These are phyloP conservation scores for Gonium pectorale DNA, from an alignment of 139 green algal genomes.

Conservation along the genomic window DNA sequence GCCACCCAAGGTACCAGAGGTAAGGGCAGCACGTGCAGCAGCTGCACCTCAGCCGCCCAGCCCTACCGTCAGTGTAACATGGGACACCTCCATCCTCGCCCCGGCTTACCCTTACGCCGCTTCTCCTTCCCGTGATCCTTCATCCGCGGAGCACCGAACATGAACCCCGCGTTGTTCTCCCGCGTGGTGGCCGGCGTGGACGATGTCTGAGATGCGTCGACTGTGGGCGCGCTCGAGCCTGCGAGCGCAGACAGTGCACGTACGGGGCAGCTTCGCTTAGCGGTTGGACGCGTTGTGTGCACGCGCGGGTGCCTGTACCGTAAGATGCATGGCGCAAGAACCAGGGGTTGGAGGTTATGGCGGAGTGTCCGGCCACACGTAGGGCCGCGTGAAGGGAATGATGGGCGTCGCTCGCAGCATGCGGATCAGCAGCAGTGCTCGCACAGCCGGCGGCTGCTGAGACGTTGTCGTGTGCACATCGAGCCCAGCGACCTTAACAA, in stretches of 20 bases:
- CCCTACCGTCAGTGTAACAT: not conserved
- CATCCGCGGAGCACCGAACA: conserved; percentile 21
- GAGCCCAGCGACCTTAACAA: too few relatives aligned
- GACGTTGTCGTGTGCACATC: too few relatives aligned
- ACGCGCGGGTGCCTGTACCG: too few relatives aligned
- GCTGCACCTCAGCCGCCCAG: not conserved
- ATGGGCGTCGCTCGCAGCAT: too few relatives aligned
- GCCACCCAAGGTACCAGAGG: not conserved
- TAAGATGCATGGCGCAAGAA: not conserved
- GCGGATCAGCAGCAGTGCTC: not conserved
- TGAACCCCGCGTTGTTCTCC: conserved; percentile 3
- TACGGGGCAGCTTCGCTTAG: not conserved
- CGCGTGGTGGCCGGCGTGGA: not conserved
- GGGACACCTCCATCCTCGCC: not conserved
- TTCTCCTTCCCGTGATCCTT: conserved; percentile 19
- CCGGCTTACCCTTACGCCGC: not conserved
- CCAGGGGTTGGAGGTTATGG: not conserved
- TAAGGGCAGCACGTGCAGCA: not conserved
- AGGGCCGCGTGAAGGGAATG: too few relatives aligned
- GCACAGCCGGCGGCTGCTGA: too few relatives aligned
- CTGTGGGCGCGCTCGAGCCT: not conserved
- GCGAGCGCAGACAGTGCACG: not conserved
- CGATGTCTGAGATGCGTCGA: not conserved
- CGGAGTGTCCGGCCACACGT: not conserved
- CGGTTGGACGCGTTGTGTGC: not conserved